Conservation (phyloP, 306 rosid genomes). For the Potentilla sterilis region DNA sequence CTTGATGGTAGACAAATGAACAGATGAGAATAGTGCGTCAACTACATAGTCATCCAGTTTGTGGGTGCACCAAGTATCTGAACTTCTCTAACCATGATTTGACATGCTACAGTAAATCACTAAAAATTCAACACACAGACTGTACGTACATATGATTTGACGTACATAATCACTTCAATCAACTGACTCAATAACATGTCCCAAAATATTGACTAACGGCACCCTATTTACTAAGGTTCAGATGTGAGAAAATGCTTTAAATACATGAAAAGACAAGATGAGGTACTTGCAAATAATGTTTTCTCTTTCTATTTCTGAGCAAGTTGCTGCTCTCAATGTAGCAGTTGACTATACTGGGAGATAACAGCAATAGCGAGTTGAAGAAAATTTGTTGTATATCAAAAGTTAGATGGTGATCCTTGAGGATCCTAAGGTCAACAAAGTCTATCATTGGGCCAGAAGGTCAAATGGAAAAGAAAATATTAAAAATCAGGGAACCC, state of each 20-base stretch:
- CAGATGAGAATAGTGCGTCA: neutral
- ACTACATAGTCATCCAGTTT: neutral
- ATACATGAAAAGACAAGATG: neutral
- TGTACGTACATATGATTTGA: neutral
- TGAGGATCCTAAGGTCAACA: neutral
- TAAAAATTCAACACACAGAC: neutral
- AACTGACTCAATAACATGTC: neutral
- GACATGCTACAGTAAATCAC: neutral
- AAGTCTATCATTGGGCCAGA: neutral
- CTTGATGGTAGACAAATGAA: neutral
- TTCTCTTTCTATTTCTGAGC: neutral
- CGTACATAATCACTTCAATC: neutral
- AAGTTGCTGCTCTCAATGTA: neutral
- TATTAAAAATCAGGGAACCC: neutral
- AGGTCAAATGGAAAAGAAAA: neutral
- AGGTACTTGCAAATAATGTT: neutral
- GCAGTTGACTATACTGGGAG: neutral
- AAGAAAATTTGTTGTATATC: neutral
- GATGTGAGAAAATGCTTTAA: neutral
- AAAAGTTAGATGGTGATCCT: neutral
- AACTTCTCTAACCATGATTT: neutral
- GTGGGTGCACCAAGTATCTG: neutral
- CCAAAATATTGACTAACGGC: neutral
- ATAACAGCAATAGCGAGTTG: neutral
- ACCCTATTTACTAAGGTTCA: neutral